These are phyloP conservation scores for Dothistroma pini DNA, from an alignment of 2,329 filamentous ascomycete genomes.

Conservation along the genomic window DNA sequence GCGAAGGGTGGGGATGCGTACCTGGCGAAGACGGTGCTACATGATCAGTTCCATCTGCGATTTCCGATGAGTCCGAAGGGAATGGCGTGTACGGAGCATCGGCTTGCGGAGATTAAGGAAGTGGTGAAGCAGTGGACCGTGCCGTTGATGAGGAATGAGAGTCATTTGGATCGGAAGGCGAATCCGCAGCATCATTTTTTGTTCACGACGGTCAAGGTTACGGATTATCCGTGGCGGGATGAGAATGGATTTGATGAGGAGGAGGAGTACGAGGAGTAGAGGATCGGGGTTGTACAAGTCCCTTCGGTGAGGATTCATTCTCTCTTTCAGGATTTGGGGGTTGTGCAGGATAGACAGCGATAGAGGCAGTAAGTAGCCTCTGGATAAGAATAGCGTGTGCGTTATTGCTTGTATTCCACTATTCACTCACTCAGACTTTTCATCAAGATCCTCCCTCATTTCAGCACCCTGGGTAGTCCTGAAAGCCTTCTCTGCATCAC, in stretches of 20 bases:
- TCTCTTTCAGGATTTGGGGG: no score
- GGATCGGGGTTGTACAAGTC: not conserved
- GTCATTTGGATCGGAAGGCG: not conserved
- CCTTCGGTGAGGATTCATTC: not conserved
- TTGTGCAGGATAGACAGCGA: not conserved
- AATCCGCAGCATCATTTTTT: not conserved
- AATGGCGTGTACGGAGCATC: conserved; percentile 40
- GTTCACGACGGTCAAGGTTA: not conserved
- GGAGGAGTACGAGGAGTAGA: not conserved
- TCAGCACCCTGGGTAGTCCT: conserved; percentile 1
- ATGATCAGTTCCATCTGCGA: conserved; percentile 37
- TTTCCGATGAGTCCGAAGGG: conserved; percentile 46
- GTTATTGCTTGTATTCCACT: not conserved
- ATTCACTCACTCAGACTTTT: not conserved
- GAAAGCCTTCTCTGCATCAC: conserved; percentile 2
- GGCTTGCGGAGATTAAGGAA: conserved; percentile 42
- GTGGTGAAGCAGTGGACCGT: conserved; percentile 40
- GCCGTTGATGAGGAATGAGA: not conserved
- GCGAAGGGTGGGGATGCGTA: conserved; percentile 42
- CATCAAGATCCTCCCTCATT: conserved; percentile 13
- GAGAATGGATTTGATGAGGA: not conserved
- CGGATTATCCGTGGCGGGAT: not conserved
- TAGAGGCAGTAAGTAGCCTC: no score
- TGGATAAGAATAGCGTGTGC: no score
- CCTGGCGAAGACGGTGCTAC: conserved; percentile 38